These are phyloP conservation scores for Trametes punicea DNA, from an alignment of 768 basidiomycete genomes.

Conservation along the genomic window DNA sequence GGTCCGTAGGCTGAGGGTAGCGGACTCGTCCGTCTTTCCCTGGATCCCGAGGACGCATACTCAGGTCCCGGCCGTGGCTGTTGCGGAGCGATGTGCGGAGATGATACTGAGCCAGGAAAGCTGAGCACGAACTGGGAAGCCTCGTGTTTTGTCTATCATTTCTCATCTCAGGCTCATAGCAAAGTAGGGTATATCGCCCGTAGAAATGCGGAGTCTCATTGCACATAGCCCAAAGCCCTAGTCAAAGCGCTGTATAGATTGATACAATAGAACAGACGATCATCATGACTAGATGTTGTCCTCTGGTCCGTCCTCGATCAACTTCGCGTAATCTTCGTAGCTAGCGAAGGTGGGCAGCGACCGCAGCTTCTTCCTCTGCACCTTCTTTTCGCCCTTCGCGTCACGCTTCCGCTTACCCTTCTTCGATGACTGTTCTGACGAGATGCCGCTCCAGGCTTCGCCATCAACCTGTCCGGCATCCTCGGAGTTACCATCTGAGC, in stretches of 20 bases:
- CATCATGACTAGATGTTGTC: constrained; percentile 50
- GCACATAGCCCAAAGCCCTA: no score
- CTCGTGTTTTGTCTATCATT: no score
- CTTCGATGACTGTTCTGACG: constrained; percentile 24
- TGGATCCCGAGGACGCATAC: constrained; percentile 32
- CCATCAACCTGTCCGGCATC: constrained; percentile 37
- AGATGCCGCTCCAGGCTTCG: constrained; percentile 58
- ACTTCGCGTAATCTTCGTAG: constrained; percentile 80
- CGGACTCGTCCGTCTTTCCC: constrained; percentile 27
- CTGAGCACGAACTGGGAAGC: no score
- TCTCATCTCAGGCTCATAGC: no score
- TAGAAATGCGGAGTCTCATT: no score
- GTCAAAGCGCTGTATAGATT: no score
- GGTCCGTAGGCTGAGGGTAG: constrained; percentile 38
- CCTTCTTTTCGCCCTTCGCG: constrained; percentile 36
- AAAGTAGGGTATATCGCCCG: no score
- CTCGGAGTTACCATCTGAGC: constrained; percentile 42
- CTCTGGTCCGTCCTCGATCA: constrained; percentile 79
- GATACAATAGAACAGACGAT: no score
- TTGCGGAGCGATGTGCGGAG: constrained; percentile 40
- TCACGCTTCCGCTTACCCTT: constrained; percentile 44
- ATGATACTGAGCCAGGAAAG: constrained; percentile 25
- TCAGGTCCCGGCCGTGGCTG: constrained; percentile 33
- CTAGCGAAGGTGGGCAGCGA: constrained; percentile 79
- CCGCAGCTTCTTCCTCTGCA: constrained; percentile 64